Evolutionary conservation across 257 asterid genomes (phyloP).

Genomic region (Fraxinus cuspidata): DNA sequence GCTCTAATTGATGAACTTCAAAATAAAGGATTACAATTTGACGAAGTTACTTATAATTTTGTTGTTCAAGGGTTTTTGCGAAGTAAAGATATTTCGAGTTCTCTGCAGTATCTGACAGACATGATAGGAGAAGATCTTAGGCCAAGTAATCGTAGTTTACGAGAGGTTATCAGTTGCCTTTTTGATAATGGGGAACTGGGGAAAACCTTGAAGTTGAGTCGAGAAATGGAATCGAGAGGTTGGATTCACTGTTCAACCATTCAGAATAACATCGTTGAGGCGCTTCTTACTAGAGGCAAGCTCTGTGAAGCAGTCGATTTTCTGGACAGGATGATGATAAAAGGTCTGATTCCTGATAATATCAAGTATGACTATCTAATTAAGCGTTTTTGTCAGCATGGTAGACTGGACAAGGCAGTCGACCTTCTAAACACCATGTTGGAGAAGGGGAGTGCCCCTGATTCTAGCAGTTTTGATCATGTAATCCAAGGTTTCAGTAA

Average conservation of each 20-base stretch:
- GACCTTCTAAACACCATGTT: slow-evolving; percentile 68
- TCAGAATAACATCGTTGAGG: slow-evolving; percentile 50
- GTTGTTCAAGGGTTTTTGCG: slow-evolving; percentile 49
- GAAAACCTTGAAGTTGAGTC: slow-evolving; percentile 58
- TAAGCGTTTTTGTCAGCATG: slow-evolving; percentile 58
- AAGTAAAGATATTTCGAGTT: slow-evolving; percentile 39
- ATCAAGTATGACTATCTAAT: slow-evolving; percentile 54
- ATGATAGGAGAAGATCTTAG: slow-evolving; percentile 57
- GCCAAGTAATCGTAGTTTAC: slow-evolving; percentile 67
- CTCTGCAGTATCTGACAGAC: slow-evolving; percentile 42
- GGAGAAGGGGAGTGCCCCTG: slow-evolving; percentile 48
- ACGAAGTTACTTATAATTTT: slow-evolving; percentile 54
- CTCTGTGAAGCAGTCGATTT: slow-evolving; percentile 54
- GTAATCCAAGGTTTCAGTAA: slow-evolving; percentile 52
- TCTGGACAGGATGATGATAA: slow-evolving; percentile 47
- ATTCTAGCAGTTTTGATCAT: slow-evolving; percentile 56
- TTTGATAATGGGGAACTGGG: slow-evolving; percentile 43
- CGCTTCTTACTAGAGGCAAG: slow-evolving; percentile 40
- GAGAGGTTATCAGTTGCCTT: slow-evolving; percentile 48
- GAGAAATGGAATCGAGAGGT: slow-evolving; percentile 64
- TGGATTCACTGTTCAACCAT: slow-evolving; percentile 57
- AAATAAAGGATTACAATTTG: slow-evolving; percentile 46
- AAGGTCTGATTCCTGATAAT: slow-evolving; percentile 41
- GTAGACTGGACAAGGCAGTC: slow-evolving; percentile 54
- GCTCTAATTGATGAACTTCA: slow-evolving; percentile 38